Evolutionary conservation across 2,329 filamentous ascomycete species (phyloP), one percentile per base, ranked within the genome.

Genomic region (Xylariaceae sp.): DNA sequence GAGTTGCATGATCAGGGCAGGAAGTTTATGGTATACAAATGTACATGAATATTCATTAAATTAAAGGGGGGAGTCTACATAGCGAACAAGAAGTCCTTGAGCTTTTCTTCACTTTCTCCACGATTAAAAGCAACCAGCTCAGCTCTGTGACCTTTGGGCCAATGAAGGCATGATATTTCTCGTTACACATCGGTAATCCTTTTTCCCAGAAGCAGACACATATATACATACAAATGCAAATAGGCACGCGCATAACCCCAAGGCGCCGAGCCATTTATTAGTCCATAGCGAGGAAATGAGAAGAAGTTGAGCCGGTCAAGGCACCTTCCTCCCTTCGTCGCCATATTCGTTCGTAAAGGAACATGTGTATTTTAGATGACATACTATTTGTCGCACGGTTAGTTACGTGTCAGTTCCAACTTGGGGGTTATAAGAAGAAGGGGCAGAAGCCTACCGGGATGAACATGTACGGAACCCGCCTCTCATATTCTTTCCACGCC

Each of bases 401-500:
- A n/a, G n/a, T n/a, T n/a, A n/a, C n/a, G n/a, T n/a, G n/a, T n/a
- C n/a, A n/a, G n/a, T n/a, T n/a, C n/a, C n/a, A n/a, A n/a, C n/a
- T n/a, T n/a, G n/a, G 26, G 26, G 13, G 2, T 7, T n/a, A 21
- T 16, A 21, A 13, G 12, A 19, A 2, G 23, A 17, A 3, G 27
- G 19, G 21, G 2, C n/a, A n/a, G 12, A 16, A 23, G 34, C 62
- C 55, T 55, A 65, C 63, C 12, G 63, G 63, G 41, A 92, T 88
- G 59, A 90, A 90, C 41, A 90, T 66, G 65, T 87, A 90, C 28
- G 87, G 87, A 38, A 90, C 85, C 62, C 73, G 73, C 65, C 72
- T 77, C 70, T 86, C 83, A 59, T 94, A 94, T 69, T 90, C 81
- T 31, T 68, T 66, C 87, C 87, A 94, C 9, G 83, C 80, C 49